Conservation (phyloP, 495 filamentous ascomycete species). For the Clohesyomyces aquaticus region DNA sequence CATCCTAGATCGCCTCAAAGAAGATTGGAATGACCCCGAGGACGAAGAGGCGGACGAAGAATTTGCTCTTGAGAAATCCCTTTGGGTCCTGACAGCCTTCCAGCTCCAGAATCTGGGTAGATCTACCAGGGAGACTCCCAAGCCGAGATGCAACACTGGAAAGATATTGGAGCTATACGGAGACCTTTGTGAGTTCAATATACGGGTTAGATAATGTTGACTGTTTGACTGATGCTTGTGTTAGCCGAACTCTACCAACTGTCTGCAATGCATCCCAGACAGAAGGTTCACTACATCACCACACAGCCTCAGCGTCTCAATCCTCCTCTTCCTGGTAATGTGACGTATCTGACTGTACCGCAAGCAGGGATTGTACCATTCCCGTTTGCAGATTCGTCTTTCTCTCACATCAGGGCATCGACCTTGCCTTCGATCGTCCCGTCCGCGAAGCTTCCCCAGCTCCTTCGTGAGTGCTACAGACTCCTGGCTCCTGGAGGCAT, state of each 20-base stretch:
- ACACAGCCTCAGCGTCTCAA: slow-evolving; percentile 26
- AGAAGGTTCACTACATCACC: slow-evolving; percentile 39
- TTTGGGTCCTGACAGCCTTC: slow-evolving; percentile 44
- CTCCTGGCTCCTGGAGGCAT: slow-evolving; percentile 40
- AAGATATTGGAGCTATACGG: slow-evolving; percentile 42
- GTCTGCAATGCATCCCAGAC: slow-evolving; percentile 40
- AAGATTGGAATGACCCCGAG: slow-evolving; percentile 38
- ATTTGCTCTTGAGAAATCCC: slow-evolving; percentile 39
- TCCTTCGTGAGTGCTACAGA: slow-evolving; percentile 41
- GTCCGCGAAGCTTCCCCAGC: slow-evolving; percentile 34
- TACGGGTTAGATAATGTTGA: not conserved
- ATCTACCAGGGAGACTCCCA: slow-evolving; percentile 22
- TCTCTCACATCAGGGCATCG: slow-evolving; percentile 41
- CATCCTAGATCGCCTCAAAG: slow-evolving; percentile 41
- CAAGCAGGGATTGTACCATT: slow-evolving; percentile 30
- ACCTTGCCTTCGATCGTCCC: slow-evolving; percentile 38
- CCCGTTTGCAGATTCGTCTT: slow-evolving; percentile 29
- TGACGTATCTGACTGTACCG: slow-evolving; percentile 32
- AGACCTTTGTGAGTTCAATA: slow-evolving; percentile 40
- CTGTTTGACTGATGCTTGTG: not conserved
- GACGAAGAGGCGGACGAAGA: slow-evolving; percentile 38
- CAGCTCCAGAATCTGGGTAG: slow-evolving; percentile 36
- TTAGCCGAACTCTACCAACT: slow-evolving; percentile 42
- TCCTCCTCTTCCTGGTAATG: slow-evolving; percentile 37
- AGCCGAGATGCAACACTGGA: slow-evolving; percentile 19